Conservation (phyloP, 2,329 filamentous ascomycete genomes). For the Aspergillus costaricaensis region DNA sequence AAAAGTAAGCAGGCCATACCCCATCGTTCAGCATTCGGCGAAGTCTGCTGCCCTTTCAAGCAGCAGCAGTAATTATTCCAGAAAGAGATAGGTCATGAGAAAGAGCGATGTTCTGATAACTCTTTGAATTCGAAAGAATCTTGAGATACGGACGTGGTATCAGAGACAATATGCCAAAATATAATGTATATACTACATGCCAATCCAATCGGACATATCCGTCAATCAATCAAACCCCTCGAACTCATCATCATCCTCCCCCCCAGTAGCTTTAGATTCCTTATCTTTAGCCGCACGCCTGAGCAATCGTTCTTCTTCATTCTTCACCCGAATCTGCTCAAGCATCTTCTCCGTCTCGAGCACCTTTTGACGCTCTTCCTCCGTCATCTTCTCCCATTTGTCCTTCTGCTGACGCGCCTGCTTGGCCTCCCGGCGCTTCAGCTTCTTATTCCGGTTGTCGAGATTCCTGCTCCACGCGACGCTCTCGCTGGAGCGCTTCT, state of each 20-base stretch:
- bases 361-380: slow-evolving; percentile 66
- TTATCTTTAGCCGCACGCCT: slow-evolving; percentile 23
- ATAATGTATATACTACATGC: neutral
- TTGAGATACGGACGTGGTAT: slow-evolving; percentile 4
- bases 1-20: too few relatives aligned
- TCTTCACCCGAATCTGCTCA: slow-evolving; percentile 62
- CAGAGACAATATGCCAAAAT: neutral
- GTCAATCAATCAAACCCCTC: slow-evolving; percentile 55
- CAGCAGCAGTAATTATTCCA: too few relatives aligned
- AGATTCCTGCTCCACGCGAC: slow-evolving; percentile 72
- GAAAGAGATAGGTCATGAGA: neutral
- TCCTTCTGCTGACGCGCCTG: slow-evolving; percentile 65
- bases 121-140: neutral
- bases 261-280: neutral
- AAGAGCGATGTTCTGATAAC: neutral
- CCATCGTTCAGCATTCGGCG: too few relatives aligned
- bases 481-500: slow-evolving; percentile 61
- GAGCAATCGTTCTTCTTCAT: slow-evolving; percentile 38
- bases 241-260: slow-evolving; percentile 51
- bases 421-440: slow-evolving; percentile 65
- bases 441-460: slow-evolving; percentile 65
- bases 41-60: too few relatives aligned
- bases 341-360: slow-evolving; percentile 66
- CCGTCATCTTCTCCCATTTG: slow-evolving; percentile 65
- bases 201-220: neutral